A percentile compares a stretch with the other conserved stretches of the same genome.
Evolutionary conservation across 495 filamentous ascomycete species (phyloP).

Genomic region (Cercophora newfieldiana): DNA sequence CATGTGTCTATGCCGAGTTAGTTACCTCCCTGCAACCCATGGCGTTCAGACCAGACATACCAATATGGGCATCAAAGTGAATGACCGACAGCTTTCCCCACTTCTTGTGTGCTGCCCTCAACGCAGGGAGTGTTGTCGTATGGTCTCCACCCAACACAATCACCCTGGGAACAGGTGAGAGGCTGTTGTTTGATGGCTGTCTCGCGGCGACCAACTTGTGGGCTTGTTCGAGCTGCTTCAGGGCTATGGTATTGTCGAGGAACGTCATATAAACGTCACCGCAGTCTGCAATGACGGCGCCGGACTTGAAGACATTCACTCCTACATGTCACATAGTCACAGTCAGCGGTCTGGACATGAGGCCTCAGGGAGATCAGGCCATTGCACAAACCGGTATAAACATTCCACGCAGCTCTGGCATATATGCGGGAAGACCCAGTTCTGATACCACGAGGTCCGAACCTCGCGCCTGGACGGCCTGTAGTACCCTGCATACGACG

Average conservation of each 20-base stretch:
- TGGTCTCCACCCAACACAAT: constrained; percentile 72
- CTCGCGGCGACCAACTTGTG: constrained; percentile 27
- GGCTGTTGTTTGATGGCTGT: constrained; percentile 33
- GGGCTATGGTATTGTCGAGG: constrained; percentile 70
- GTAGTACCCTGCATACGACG: background rate
- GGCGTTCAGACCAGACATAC: constrained; percentile 20
- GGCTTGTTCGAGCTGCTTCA: constrained; percentile 72
- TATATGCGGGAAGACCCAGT: background rate
- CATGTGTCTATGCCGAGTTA: constrained; percentile 62
- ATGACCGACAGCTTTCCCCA: constrained; percentile 70
- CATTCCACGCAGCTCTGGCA: background rate
- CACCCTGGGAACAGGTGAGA: constrained; percentile 48
- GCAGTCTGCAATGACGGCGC: constrained; percentile 62
- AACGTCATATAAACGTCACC: constrained; percentile 72
- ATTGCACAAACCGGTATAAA: background rate
- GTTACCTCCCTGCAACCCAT: background rate
- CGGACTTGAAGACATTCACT: constrained; percentile 1
- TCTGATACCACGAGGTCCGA: background rate
- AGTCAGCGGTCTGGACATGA: background rate
- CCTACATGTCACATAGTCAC: background rate
- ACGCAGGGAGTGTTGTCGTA: constrained; percentile 60
- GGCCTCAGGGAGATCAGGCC: background rate
- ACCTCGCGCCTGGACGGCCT: background rate
- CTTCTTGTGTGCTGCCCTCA: constrained; percentile 64
- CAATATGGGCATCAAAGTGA: constrained; percentile 72